Conservation (phyloP, 805 yeast species). For the Ogataea neopini region DNA sequence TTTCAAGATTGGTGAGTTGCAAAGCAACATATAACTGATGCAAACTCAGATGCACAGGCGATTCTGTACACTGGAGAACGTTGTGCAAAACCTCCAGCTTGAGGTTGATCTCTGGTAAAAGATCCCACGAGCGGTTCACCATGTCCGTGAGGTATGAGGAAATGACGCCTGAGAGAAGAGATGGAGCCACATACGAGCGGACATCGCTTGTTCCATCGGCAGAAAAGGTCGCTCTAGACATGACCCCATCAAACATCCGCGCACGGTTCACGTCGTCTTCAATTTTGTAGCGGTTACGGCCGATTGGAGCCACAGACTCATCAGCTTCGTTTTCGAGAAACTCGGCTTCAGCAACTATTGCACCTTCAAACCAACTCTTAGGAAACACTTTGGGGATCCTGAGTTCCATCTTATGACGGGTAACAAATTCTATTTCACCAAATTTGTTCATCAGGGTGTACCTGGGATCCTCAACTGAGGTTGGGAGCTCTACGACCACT, state of each 20-base stretch:
- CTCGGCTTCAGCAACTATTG: conserved; percentile 31
- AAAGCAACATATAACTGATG: conserved; percentile 40
- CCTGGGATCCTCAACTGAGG: conserved; percentile 47
- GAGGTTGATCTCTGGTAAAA: conserved; percentile 34
- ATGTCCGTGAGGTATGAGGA: conserved; percentile 30
- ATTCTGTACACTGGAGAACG: conserved; percentile 37
- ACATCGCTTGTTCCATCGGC: conserved; percentile 16
- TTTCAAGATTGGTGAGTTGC: conserved; percentile 33
- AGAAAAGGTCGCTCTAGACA: conserved; percentile 20
- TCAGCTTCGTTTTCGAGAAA: conserved; percentile 20
- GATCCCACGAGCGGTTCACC: conserved; percentile 32
- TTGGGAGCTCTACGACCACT: conserved; percentile 57
- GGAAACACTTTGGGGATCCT: conserved; percentile 59
- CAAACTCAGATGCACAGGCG: conserved; percentile 44
- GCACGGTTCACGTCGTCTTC: conserved; percentile 33
- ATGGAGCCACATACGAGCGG: conserved; percentile 33
- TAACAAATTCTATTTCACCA: conserved; percentile 56
- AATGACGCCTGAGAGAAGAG: conserved; percentile 33
- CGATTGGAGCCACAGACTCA: conserved; percentile 27
- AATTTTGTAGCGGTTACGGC: conserved; percentile 35
- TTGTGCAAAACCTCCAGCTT: conserved; percentile 39
- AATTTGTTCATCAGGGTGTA: conserved; percentile 56
- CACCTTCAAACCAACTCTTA: conserved; percentile 33
- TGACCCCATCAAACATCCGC: conserved; percentile 30
- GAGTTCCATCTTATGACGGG: conserved; percentile 45